A percentile compares a stretch with the other conserved stretches of the same genome.
Evolutionary conservation across 2,329 filamentous ascomycete genomes (phyloP).

Genomic region (Scytalidium lignicola): DNA sequence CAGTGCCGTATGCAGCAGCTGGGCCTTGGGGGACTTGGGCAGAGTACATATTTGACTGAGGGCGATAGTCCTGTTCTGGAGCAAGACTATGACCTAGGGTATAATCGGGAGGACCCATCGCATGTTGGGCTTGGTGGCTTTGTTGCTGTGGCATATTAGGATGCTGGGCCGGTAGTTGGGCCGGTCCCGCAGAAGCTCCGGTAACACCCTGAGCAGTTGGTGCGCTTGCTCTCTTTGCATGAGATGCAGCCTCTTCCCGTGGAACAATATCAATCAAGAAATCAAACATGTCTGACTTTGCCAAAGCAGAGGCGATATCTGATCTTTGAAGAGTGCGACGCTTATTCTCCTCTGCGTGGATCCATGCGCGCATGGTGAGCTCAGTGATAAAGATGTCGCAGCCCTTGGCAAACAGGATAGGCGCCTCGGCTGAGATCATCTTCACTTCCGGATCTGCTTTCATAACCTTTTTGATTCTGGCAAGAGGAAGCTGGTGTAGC

Average conservation of each 20-base stretch:
- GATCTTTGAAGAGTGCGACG: constrained; percentile 89
- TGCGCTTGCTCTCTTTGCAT: constrained; percentile 66
- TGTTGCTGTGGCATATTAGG: constrained; percentile 38
- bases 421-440: constrained; percentile 98
- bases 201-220: constrained; percentile 41
- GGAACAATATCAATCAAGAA: constrained; percentile 99
- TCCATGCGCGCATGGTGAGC: constrained; percentile 98
- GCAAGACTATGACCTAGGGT: constrained; percentile 58
- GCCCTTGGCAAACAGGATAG: constrained; percentile 95
- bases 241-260: constrained; percentile 82
- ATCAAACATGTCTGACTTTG: constrained; percentile 99
- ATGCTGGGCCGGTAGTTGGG: constrained; percentile 48
- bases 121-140: constrained; percentile 50
- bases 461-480: constrained; percentile 99
- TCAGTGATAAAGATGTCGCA: constrained; percentile 99
- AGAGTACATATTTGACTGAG: constrained; percentile 74
- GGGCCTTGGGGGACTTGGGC: constrained; percentile 72
- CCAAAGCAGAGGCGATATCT: constrained; percentile 91
- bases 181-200: constrained; percentile 42
- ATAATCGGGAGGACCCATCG: constrained; percentile 58
- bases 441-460: constrained; percentile 99
- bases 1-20: constrained; percentile 68
- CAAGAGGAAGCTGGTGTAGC: constrained; percentile 89
- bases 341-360: constrained; percentile 98
- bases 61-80: constrained; percentile 73